phyloP scores from a whole-genome alignment of 2,329 filamentous ascomycete genomes.

The Apiospora phragmitis region DNA sequence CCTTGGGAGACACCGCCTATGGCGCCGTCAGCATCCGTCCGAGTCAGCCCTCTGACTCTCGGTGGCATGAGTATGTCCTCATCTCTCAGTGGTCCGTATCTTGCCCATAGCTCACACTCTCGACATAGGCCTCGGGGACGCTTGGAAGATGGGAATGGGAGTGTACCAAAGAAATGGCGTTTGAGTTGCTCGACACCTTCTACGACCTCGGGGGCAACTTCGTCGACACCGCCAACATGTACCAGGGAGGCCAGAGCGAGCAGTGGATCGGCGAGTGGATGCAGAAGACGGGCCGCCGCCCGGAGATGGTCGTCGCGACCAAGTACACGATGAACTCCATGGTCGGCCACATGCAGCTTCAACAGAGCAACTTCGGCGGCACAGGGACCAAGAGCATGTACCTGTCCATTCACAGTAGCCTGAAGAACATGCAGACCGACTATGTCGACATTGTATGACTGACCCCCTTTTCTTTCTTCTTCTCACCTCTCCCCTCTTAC shows the following conservation, averaged over 20 bases:
- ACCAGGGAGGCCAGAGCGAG: slow-evolving; percentile 60
- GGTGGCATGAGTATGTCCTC: slow-evolving; percentile 47
- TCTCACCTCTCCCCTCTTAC: neutral
- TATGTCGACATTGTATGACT: slow-evolving; percentile 43
- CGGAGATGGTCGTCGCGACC: slow-evolving; percentile 54
- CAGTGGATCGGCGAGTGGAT: slow-evolving; percentile 60
- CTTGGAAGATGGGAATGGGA: slow-evolving; percentile 56
- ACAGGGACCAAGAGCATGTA: slow-evolving; percentile 62
- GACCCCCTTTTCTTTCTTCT: too few relatives aligned
- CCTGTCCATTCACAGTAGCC: slow-evolving; percentile 50
- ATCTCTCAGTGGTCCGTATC: too few relatives aligned
- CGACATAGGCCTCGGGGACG: slow-evolving; percentile 45
- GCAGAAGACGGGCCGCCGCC: slow-evolving; percentile 45
- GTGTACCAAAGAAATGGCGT: slow-evolving; percentile 48
- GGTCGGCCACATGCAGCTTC: slow-evolving; percentile 28
- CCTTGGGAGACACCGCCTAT: slow-evolving; percentile 40
- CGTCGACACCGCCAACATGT: slow-evolving; percentile 64
- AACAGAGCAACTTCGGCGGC: slow-evolving; percentile 46
- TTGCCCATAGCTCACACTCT: neutral
- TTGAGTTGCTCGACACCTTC: slow-evolving; percentile 59
- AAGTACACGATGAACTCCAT: slow-evolving; percentile 52
- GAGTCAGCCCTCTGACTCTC: slow-evolving; percentile 53
- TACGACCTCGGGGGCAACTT: slow-evolving; percentile 63
- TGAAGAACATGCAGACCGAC: slow-evolving; percentile 61
- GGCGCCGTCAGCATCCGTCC: slow-evolving; percentile 48